A percentile compares a stretch with the other conserved stretches of the same genome.
Conservation (phyloP, 2,329 filamentous ascomycete species). For the Hypoxylon sp. region DNA sequence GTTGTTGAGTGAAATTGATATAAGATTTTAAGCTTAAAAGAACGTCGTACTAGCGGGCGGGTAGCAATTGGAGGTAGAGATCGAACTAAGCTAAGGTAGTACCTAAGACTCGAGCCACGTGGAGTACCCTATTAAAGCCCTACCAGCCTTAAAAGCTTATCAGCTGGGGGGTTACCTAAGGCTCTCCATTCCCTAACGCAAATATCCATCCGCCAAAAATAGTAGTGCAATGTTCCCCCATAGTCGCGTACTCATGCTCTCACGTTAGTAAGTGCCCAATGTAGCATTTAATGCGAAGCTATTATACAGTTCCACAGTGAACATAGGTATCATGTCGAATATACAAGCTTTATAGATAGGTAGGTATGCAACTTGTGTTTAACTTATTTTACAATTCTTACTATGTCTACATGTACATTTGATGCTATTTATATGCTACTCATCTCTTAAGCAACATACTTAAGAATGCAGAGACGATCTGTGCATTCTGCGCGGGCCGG, state of each 20-base stretch:
- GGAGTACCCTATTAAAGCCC: too few species aligned
- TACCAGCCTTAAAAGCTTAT: neutral
- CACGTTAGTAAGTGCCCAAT: too few species aligned
- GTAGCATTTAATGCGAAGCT: too few species aligned
- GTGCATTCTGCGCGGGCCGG: conserved; percentile 3
- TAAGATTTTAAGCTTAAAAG: conserved; percentile 4
- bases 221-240: too few species aligned
- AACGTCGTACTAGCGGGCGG: neutral
- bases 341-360: neutral
- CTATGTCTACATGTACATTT: neutral
- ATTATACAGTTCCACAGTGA: neutral
- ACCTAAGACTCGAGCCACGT: neutral
- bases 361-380: neutral
- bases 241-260: too few species aligned
- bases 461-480: conserved; percentile 9
- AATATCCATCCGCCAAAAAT: too few species aligned
- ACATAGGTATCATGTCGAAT: neutral
- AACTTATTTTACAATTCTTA: conserved; percentile 1
- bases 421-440: neutral
- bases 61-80: neutral
- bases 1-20: neutral
- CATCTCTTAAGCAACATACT: conserved; percentile 6
- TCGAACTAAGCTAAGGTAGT: too few species aligned
- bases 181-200: too few species aligned
- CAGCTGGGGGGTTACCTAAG: neutral